phyloP scores from a whole-genome alignment of 768 basidiomycete species.

The Podaxis sp. region DNA sequence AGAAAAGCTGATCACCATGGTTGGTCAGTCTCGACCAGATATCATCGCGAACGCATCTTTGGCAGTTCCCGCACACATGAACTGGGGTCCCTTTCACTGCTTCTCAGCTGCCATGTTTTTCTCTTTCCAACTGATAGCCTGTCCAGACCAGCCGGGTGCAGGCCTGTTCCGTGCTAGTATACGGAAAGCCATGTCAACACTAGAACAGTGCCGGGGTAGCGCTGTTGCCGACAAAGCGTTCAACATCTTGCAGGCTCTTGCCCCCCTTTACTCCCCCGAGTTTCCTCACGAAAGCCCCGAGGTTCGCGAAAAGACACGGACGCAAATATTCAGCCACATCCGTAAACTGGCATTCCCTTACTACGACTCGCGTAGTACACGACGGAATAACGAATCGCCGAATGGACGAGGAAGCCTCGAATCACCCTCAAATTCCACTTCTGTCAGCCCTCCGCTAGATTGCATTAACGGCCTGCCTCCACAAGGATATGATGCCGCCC shows the following conservation, averaged over 20 bases:
- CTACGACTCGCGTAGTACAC: slow-evolving; percentile 62
- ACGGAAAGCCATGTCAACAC: slow-evolving; percentile 61
- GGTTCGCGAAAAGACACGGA: slow-evolving; percentile 58
- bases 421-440: slow-evolving; percentile 59
- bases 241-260: slow-evolving; percentile 67
- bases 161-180: slow-evolving; percentile 76
- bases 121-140: slow-evolving; percentile 83
- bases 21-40: slow-evolving; percentile 73
- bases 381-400: slow-evolving; percentile 49
- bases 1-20: slow-evolving; percentile 76
- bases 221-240: slow-evolving; percentile 74
- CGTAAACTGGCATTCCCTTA: slow-evolving; percentile 82
- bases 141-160: slow-evolving; percentile 78
- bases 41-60: slow-evolving; percentile 67
- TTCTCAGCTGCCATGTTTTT: slow-evolving; percentile 90
- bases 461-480: slow-evolving; percentile 35
- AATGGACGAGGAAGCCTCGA: slow-evolving; percentile 43
- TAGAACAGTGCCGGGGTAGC: slow-evolving; percentile 64
- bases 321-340: slow-evolving; percentile 62
- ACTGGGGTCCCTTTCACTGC: slow-evolving; percentile 81
- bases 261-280: slow-evolving; percentile 71
- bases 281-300: slow-evolving; percentile 50
- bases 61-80: slow-evolving; percentile 80
- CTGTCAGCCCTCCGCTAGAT: slow-evolving; percentile 55
- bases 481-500: slow-evolving; percentile 37